These are phyloP conservation scores for Inga leiocalycina DNA, from an alignment of 306 rosid species.

Conservation along the genomic window DNA sequence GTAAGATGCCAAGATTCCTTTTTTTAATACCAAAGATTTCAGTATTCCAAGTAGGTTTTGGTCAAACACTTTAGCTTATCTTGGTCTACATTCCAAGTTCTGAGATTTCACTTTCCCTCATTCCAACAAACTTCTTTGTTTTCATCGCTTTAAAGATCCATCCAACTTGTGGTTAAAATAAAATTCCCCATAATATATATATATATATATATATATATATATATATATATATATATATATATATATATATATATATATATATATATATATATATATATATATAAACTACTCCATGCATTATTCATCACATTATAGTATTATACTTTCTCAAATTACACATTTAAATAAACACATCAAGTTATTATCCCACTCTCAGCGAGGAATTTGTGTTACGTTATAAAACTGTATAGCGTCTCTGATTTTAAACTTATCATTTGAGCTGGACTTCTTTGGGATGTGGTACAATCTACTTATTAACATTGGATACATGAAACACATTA, in stretches of 20 bases:
- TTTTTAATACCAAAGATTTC: not conserved
- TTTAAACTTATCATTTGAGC: not conserved
- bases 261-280: not conserved
- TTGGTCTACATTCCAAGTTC: not conserved
- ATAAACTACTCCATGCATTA: not conserved
- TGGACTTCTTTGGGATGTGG: not conserved
- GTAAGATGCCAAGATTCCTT: not conserved
- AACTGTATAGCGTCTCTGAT: not conserved
- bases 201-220: not conserved
- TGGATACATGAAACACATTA: not conserved
- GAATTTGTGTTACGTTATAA: not conserved
- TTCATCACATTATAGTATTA: not conserved
- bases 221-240: not conserved
- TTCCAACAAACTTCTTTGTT: slow-evolving; percentile 38
- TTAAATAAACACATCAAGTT: no score
- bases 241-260: not conserved
- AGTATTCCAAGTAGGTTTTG: not conserved
- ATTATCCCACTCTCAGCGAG: not conserved
- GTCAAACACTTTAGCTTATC: not conserved
- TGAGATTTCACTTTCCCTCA: slow-evolving; percentile 28
- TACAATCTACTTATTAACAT: not conserved
- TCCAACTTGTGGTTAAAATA: not conserved
- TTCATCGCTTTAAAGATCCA: not conserved
- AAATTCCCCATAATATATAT: not conserved
- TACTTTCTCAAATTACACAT: not conserved